These are phyloP conservation scores for Tricholoma matsutake DNA, from an alignment of 768 basidiomycete genomes.

Conservation along the genomic window DNA sequence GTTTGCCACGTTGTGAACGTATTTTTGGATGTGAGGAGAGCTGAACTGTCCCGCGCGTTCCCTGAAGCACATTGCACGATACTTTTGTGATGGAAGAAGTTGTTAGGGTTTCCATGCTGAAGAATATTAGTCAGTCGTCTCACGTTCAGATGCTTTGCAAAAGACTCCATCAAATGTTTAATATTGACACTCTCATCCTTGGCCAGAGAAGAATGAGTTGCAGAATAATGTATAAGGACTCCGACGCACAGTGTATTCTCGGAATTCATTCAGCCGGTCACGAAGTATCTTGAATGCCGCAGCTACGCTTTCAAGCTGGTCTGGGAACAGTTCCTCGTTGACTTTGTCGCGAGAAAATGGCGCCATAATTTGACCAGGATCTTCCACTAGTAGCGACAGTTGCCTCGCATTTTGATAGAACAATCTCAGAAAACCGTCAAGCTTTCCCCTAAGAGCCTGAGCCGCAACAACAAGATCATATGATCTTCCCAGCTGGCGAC, in stretches of 20 bases:
- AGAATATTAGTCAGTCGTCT: background rate
- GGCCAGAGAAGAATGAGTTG: background rate
- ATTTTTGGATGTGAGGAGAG: constrained; percentile 7
- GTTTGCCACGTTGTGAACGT: constrained; percentile 14
- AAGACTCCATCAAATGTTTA: constrained; percentile 9
- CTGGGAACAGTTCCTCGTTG: constrained; percentile 2
- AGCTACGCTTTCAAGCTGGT: constrained; percentile 9
- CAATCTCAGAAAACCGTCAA: constrained; percentile 7
- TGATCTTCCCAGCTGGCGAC: constrained; percentile 15
- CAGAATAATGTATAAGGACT: background rate
- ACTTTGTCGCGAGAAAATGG: background rate
- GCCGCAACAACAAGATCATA: constrained; percentile 18
- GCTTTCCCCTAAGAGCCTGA: constrained; percentile 10
- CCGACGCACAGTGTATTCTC: constrained; percentile 17
- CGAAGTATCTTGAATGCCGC: constrained; percentile 9
- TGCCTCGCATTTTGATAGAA: constrained; percentile 12
- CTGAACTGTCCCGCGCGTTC: constrained; percentile 3
- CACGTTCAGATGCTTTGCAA: constrained; percentile 13
- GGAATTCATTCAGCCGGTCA: constrained; percentile 15
- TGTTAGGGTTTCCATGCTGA: background rate
- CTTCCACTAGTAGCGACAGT: background rate
- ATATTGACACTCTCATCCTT: constrained; percentile 14
- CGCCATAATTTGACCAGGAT: background rate
- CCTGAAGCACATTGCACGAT: constrained; percentile 12
- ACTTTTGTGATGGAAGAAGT: constrained; percentile 6